These are phyloP conservation scores for Wickerhamiella domercqiae DNA, from an alignment of 805 yeast genomes.

Conservation along the genomic window DNA sequence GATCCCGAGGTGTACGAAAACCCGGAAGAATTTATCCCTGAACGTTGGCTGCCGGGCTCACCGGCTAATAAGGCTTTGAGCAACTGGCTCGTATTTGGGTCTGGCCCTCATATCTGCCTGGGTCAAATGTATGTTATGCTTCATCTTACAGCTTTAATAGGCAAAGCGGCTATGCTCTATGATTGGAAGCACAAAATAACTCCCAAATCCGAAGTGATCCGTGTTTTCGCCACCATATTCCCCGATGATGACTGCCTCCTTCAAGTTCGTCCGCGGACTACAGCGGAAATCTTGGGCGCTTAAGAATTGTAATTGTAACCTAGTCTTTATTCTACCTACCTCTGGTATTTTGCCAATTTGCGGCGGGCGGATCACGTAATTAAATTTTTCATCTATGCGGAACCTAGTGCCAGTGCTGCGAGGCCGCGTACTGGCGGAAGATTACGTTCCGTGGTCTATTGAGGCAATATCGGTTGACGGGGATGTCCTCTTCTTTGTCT, in stretches of 20 bases:
- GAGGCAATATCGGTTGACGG: slow-evolving; percentile 4
- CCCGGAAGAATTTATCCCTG: slow-evolving; percentile 91
- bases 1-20: slow-evolving; percentile 93
- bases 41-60: slow-evolving; percentile 75
- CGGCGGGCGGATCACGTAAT: too few species aligned
- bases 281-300: slow-evolving; percentile 8
- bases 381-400: too few species aligned
- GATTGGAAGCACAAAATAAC: slow-evolving; percentile 77
- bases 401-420: slow-evolving; percentile 10
- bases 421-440: slow-evolving; percentile 2
- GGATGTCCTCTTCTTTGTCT: slow-evolving; percentile 5
- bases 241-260: slow-evolving; percentile 88
- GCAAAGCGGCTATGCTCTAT: slow-evolving; percentile 70
- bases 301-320: slow-evolving; percentile 2
- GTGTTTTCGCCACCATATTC: slow-evolving; percentile 95
- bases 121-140: slow-evolving; percentile 90
- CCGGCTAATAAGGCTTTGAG: slow-evolving; percentile 60
- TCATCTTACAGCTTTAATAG: slow-evolving; percentile 77
- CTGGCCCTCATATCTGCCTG: slow-evolving; percentile 92
- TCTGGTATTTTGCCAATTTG: too few species aligned
- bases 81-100: slow-evolving; percentile 94
- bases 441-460: slow-evolving; percentile 5
- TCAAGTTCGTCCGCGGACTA: slow-evolving; percentile 33
- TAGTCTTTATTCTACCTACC: too few species aligned
- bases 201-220: slow-evolving; percentile 73